Conservation (phyloP, 306 rosid genomes). For the Astragalus membranaceus region DNA sequence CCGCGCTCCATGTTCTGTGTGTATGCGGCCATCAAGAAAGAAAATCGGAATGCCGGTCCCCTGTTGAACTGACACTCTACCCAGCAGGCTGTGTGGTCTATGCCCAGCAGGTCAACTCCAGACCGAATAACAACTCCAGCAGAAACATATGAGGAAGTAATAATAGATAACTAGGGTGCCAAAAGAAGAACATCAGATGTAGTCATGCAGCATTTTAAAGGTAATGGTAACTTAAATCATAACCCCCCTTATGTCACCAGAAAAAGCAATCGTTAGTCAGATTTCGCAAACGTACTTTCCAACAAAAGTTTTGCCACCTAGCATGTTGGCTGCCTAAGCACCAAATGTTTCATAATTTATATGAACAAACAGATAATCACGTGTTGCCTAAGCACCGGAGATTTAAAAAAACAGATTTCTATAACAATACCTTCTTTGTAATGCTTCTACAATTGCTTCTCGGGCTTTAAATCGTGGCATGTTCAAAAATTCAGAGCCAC, state of each 20-base stretch:
- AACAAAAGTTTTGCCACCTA: background rate
- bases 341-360: background rate
- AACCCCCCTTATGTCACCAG: background rate
- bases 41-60: too few relatives aligned
- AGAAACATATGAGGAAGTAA: background rate
- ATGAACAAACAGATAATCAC: background rate
- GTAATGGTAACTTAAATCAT: background rate
- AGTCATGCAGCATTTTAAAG: background rate
- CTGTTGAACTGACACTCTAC: too few relatives aligned
- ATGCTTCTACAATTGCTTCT: constrained; percentile 65
- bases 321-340: background rate
- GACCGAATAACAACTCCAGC: too few relatives aligned
- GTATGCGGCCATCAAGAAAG: too few relatives aligned
- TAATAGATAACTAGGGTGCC: background rate
- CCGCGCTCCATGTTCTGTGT: too few relatives aligned
- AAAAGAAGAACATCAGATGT: constrained; percentile 2
- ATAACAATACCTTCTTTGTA: constrained; percentile 65
- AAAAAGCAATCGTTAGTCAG: background rate
- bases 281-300: background rate
- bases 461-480: constrained; percentile 88
- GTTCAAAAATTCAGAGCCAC: constrained; percentile 74
- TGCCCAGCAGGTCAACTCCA: too few relatives aligned
- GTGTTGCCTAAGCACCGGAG: background rate
- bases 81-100: too few relatives aligned
- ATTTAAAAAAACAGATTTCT: constrained; percentile 1